Base-by-base conservation (phyloP, 1,284 basidiomycete genomes). In the Malassezia obtusa region DNA sequence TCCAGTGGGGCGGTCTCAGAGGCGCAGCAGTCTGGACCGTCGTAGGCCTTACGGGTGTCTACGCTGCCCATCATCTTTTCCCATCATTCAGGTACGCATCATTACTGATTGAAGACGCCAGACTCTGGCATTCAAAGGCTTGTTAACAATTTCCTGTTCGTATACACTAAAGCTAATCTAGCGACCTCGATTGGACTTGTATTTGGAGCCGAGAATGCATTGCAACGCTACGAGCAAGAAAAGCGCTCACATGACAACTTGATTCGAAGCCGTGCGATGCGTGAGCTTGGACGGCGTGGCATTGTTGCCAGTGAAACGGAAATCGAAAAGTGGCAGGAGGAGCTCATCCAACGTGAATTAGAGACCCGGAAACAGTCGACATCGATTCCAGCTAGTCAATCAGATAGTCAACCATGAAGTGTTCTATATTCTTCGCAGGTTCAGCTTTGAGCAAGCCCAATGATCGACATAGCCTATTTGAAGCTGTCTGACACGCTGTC, bases 221-320 rank as follows among this genome's bases (percentile, higher is more conserved):
- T 56, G 24, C 53, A 50, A 12, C 43, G 40, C 10, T 56, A 38
- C 26, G 53, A 56, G 31, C 40, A 40, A 10, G 30, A 28, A 4
- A 31, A 56, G 31, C 47, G 53, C 43, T 28, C 25, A 2, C 28
- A 46, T 19, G 53, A 50, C 31, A 56, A 56, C 26, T 31, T 56
- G 1, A 50, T 56, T 22, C 47, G 53, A 4, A n/a, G 22, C 6
- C 17, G 38, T 7, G 53, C 53, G 11, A 56, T 56, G 49, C 41
- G 49, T 4, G 53, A 56, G 21, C 24, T 56, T 2, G 53, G 53
- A 8, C 28, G 41, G 43, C 48, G 48, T 19, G 53, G 53, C 2
- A 46, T 56, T n/a, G 10, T 50, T 28, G 48, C 53, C 10, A 56
- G 49, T 19, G 53, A 56, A 21, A 19, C 32, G 15, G 53, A 56